Conservation (phyloP, 306 rosid species). For the Canavalia ensiformis region DNA sequence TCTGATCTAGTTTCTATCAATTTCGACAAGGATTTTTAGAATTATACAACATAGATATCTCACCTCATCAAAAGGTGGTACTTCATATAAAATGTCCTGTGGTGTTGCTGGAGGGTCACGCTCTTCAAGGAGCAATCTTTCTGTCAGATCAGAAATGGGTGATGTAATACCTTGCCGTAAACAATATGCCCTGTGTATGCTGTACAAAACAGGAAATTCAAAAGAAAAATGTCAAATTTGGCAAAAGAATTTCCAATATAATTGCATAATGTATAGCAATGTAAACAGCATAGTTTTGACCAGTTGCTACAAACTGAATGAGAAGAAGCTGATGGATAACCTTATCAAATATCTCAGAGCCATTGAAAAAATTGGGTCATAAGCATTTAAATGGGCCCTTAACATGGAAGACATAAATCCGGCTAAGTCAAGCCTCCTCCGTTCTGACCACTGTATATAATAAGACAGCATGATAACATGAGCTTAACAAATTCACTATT, state of each 20-base stretch:
- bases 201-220: constrained; percentile 48
- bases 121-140: constrained; percentile 95
- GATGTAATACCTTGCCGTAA: constrained; percentile 89
- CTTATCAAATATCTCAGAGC: constrained; percentile 95
- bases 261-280: neutral
- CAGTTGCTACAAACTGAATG: constrained; percentile 14
- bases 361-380: constrained; percentile 94
- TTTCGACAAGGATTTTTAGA: neutral
- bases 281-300: constrained; percentile 7
- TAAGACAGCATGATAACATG: constrained; percentile 40
- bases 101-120: constrained; percentile 91
- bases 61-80: constrained; percentile 98
- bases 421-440: constrained; percentile 86
- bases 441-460: constrained; percentile 89
- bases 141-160: constrained; percentile 92
- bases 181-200: constrained; percentile 94
- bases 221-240: constrained; percentile 10
- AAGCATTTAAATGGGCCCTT: constrained; percentile 95
- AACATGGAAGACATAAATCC: constrained; percentile 88
- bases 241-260: constrained; percentile 10
- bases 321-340: constrained; percentile 54
- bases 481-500: constrained; percentile 12
- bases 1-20: neutral
- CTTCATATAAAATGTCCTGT: constrained; percentile 82
- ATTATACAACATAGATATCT: constrained; percentile 46